phyloP scores from a whole-genome alignment of 2,329 filamentous ascomycete species.

The Aspergillus sp. region DNA sequence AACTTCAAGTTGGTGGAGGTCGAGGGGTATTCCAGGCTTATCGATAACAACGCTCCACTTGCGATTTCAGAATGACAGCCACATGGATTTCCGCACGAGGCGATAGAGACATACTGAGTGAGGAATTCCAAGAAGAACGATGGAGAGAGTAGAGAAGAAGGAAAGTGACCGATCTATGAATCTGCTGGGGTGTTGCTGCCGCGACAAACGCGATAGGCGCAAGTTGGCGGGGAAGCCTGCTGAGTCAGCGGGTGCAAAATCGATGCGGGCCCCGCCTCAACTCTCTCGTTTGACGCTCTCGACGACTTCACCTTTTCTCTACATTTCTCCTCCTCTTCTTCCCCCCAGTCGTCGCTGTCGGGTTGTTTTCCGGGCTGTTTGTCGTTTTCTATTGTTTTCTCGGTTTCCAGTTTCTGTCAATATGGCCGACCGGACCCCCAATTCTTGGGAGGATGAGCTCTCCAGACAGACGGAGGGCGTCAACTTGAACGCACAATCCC shows the following conservation, averaged over 20 bases:
- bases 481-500: slow-evolving; percentile 61
- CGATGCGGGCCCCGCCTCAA: slow-evolving; percentile 27
- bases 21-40: slow-evolving; percentile 14
- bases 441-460: slow-evolving; percentile 94
- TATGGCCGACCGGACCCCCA: slow-evolving; percentile 75
- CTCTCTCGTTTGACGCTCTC: slow-evolving; percentile 3
- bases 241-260: slow-evolving; percentile 34
- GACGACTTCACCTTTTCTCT: background rate
- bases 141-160: background rate
- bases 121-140: background rate
- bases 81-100: no score
- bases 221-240: slow-evolving; percentile 13
- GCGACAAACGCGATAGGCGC: slow-evolving; percentile 15
- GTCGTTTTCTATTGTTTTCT: slow-evolving; percentile 21
- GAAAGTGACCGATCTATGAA: slow-evolving; percentile 7
- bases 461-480: slow-evolving; percentile 74
- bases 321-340: slow-evolving; percentile 4
- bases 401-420: slow-evolving; percentile 27
- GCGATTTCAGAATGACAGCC: no score
- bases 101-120: background rate
- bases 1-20: background rate
- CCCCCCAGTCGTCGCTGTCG: slow-evolving; percentile 9
- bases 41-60: slow-evolving; percentile 18
- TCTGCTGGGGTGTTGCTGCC: slow-evolving; percentile 8
- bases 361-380: slow-evolving; percentile 19